phyloP scores from a whole-genome alignment of 306 rosid species.

The Albizia julibrissin region DNA sequence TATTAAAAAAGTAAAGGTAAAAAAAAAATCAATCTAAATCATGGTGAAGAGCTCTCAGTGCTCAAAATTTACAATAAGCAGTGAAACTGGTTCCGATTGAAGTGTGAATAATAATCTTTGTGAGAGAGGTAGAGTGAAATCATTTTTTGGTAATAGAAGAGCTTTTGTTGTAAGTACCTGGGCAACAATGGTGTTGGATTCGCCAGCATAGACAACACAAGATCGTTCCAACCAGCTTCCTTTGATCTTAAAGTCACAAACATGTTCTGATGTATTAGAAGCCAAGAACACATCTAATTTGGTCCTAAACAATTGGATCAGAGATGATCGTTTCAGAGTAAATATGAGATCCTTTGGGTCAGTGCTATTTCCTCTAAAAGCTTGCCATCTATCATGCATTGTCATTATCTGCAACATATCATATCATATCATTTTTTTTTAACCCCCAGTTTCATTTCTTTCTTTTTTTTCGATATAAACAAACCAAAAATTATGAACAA shows the following conservation, averaged over 20 bases:
- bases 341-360: not conserved
- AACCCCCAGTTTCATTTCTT: not conserved
- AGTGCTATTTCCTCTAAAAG: slow-evolving; percentile 4
- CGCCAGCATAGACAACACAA: slow-evolving; percentile 44
- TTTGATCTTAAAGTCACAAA: slow-evolving; percentile 35
- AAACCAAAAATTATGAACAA: not conserved
- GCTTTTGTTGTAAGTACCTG: slow-evolving; percentile 28
- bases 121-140: too few relatives aligned
- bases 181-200: slow-evolving; percentile 43
- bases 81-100: too few relatives aligned
- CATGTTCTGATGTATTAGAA: slow-evolving; percentile 30
- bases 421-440: not conserved
- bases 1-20: too few relatives aligned
- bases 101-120: too few relatives aligned
- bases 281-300: slow-evolving; percentile 45
- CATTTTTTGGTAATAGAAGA: too few relatives aligned
- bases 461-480: not conserved
- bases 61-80: too few relatives aligned
- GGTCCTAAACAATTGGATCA: slow-evolving; percentile 24
- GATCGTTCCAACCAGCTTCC: slow-evolving; percentile 38
- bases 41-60: too few relatives aligned
- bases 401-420: slow-evolving; percentile 9
- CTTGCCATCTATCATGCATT: slow-evolving; percentile 21
- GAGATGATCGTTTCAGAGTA: slow-evolving; percentile 22
- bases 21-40: too few relatives aligned